Evolutionary conservation across 2,329 filamentous ascomycete genomes (phyloP), one percentile per base, ranked within the genome.

Genomic region (Malbranchea zuffiana): DNA sequence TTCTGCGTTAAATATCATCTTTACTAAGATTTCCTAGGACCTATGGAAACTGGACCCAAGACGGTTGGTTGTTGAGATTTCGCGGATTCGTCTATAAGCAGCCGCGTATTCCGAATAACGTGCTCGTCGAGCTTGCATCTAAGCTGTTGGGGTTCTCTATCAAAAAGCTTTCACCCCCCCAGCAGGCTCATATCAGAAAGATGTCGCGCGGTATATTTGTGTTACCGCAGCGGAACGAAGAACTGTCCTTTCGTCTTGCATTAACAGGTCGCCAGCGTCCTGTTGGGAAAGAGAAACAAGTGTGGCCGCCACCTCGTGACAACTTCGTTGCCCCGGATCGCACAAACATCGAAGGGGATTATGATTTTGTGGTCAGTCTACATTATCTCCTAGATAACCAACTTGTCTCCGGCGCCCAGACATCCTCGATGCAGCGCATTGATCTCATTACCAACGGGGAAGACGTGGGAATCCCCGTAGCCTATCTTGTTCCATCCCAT

Each of bases 41-140:
- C 7, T 80, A 80, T 46, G 82, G 69, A n/a, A 87, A 87, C 45
- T 87, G 79, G 75, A 86, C 82, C 1, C 66, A 77, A n/a, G 59
- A 75, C 40, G 79, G 79, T 21, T 87, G 82, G 82, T 83, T 78
- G 44, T 68, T 86, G 3, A 71, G 80, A 18, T 74, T 86, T 44
- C 82, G 81, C 46, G 82, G 82, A 47, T 85, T 85, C 50, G 77
- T 86, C n/a, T 87, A 78, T 67, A 86, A 85, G 56, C 72, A 80
- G 44, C 82, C 82, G 1, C 72, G 82, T 41, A 77, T 81, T 21
- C 71, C 69, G 1, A 65, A 74, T 47, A 62, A 65, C 21, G 81
- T 74, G 47, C 62, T 87, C 30, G 71, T 87, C 47, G 66, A 77
- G 24, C 65, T 86, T 3, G 78, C 80, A 40, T 76, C 85, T 46